Percentiles rank a stretch among this genome's conserved stretches.
Evolutionary conservation across 1,284 basidiomycete genomes (phyloP).

Genomic region (Trichosporon ovoides): DNA sequence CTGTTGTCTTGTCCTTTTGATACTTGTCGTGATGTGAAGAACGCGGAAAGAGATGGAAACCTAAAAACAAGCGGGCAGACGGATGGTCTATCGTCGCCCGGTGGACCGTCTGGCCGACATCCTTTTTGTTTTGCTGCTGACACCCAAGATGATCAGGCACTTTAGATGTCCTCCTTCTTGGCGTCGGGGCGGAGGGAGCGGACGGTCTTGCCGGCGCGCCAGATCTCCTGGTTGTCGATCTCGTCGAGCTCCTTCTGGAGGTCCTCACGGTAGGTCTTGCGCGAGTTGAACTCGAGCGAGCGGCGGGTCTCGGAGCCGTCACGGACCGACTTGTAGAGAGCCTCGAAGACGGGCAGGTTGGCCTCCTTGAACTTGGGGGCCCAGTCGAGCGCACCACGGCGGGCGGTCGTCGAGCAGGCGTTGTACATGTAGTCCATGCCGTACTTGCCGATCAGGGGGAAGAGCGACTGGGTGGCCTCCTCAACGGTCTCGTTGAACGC

Average conservation of each 20-base stretch:
- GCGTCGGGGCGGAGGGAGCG: constrained; percentile 48
- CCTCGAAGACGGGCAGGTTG: constrained; percentile 88
- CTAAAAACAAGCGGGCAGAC: not conserved
- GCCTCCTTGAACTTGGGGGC: constrained; percentile 91
- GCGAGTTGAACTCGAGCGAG: constrained; percentile 91
- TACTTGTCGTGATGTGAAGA: not conserved
- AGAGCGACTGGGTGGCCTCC: constrained; percentile 97
- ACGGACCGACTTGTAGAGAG: constrained; percentile 85
- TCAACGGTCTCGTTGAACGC: constrained; percentile 99
- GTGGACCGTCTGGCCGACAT: too few relatives aligned
- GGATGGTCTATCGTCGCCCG: not conserved
- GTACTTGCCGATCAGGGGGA: constrained; percentile 91
- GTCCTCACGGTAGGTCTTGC: constrained; percentile 88
- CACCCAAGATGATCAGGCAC: not conserved
- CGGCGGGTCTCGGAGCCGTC: constrained; percentile 96
- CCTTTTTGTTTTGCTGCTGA: not conserved
- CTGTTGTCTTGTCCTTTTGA: not conserved
- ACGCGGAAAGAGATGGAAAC: not conserved
- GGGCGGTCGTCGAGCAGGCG: constrained; percentile 97
- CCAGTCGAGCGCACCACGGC: constrained; percentile 98
- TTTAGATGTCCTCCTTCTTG: constrained; percentile 44
- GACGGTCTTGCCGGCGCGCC: constrained; percentile 74
- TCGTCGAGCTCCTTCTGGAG: constrained; percentile 89
- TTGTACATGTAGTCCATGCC: constrained; percentile 99
- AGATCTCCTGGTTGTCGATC: constrained; percentile 87